phyloP scores from a whole-genome alignment of 345 rosid species.

The Erucastrum elatum region DNA sequence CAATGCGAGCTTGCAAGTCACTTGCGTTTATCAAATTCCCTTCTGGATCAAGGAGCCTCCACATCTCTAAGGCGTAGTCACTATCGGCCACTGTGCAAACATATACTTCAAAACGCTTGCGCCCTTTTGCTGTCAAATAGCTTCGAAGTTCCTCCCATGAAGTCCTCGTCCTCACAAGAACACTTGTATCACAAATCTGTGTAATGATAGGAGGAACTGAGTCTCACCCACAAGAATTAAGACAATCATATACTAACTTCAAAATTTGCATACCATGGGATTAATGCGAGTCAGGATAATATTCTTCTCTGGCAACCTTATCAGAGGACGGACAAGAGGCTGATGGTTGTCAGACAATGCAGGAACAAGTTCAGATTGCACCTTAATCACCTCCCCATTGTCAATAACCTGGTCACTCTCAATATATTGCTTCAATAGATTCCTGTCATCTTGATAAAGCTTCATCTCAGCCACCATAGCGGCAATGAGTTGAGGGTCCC shows the following conservation, averaged over 20 bases:
- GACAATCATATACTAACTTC: not conserved
- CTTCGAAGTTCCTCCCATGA: conserved; percentile 96
- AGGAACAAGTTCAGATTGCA: conserved; percentile 74
- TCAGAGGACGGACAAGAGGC: conserved; percentile 77
- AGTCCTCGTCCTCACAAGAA: conserved; percentile 98
- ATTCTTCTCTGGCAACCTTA: conserved; percentile 85
- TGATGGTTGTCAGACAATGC: conserved; percentile 81
- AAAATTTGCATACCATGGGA: conserved; percentile 65
- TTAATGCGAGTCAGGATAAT: conserved; percentile 94
- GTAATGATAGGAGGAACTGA: too few species aligned
- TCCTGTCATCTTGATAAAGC: conserved; percentile 91
- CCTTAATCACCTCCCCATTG: conserved; percentile 78
- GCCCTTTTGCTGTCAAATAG: conserved; percentile 94
- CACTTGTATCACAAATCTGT: conserved; percentile 97
- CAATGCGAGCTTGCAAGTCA: conserved; percentile 78
- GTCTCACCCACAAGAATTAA: too few species aligned
- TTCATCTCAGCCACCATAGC: conserved; percentile 80
- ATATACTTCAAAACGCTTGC: conserved; percentile 98
- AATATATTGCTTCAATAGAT: conserved; percentile 83
- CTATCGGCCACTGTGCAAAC: conserved; percentile 99
- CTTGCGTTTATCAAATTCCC: conserved; percentile 77
- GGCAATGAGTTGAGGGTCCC: conserved; percentile 69
- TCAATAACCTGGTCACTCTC: conserved; percentile 78
- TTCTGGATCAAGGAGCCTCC: conserved; percentile 99
- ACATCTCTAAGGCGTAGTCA: conserved; percentile 98